A percentile compares a stretch with the other conserved stretches of the same genome.
Evolutionary conservation across 2,329 filamentous ascomycete species (phyloP).

Genomic region (Exophiala spinifera): DNA sequence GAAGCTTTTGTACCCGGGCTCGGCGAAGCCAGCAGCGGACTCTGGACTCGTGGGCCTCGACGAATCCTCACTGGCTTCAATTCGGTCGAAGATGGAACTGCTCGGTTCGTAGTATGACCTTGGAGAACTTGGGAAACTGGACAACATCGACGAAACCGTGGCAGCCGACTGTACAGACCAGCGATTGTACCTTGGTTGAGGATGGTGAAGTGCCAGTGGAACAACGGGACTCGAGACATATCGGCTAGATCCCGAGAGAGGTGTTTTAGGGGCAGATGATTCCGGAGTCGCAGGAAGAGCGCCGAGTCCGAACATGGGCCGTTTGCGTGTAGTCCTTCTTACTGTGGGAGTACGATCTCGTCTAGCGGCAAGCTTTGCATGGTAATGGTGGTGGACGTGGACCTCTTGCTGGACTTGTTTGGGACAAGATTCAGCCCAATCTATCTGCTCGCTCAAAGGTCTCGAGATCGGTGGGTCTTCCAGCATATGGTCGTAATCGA

Average conservation of each 20-base stretch:
- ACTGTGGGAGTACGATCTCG: slow-evolving; percentile 58
- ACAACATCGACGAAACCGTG: slow-evolving; percentile 60
- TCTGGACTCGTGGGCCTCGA: slow-evolving; percentile 79
- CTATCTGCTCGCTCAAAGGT: slow-evolving; percentile 68
- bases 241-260: slow-evolving; percentile 32
- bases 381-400: slow-evolving; percentile 94
- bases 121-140: slow-evolving; percentile 79
- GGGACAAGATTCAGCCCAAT: slow-evolving; percentile 43
- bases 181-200: slow-evolving; percentile 54
- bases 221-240: slow-evolving; percentile 35
- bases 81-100: slow-evolving; percentile 74
- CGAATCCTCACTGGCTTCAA: slow-evolving; percentile 61
- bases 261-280: slow-evolving; percentile 34
- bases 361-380: slow-evolving; percentile 52
- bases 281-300: slow-evolving; percentile 22
- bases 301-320: slow-evolving; percentile 18
- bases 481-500: slow-evolving; percentile 34
- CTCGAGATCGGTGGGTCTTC: slow-evolving; percentile 22
- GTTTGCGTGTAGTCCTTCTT: slow-evolving; percentile 35
- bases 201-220: slow-evolving; percentile 43
- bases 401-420: slow-evolving; percentile 65
- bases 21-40: slow-evolving; percentile 59
- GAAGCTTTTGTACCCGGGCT: slow-evolving; percentile 55
- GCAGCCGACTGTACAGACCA: slow-evolving; percentile 64
- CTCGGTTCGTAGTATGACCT: slow-evolving; percentile 64